Evolutionary conservation across 192 early-diverging fungal genomes (phyloP), one percentile per base, ranked within the genome.

Genomic region (Phycomyces blakesleeanus): DNA sequence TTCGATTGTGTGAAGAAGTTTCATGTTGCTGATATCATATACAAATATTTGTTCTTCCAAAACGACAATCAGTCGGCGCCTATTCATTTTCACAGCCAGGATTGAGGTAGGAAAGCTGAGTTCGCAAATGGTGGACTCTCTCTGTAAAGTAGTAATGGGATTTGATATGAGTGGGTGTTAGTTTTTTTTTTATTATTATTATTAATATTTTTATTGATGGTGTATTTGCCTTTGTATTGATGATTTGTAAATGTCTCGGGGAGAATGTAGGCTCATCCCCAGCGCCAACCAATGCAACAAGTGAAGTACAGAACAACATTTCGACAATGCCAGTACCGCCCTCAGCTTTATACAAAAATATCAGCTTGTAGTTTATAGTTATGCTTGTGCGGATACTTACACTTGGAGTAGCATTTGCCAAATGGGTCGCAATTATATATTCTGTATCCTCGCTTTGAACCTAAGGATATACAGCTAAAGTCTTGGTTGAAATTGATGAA

Each of bases 21-120:
- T 95, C 95, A 98, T 98, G 75, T 98, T 98, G 72, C 87, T 86
- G 56, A 97, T 96, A 65, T 98, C 95, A 76, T 97, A 96, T n/a
- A 97, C 86, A 70, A 91, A 97, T 52, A 97, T 93, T 59, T 91
- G 90, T 72, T 95, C 92, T 64, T 98, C 97, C 41, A 98, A 82
- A 40, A 95, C 89, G 9, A 96, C 95, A 34, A 97, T 86, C 10
- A 98, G 81, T 22, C 93, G 85, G 63, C 90, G 89, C 37, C 95
- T 81, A 80, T 98, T 98, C 58, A 98, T 81, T 76, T 96, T 96
- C 15, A 98, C 94, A 0, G 93, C 87, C 57, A 98, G 76, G 49
- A 98, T 94, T 0, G 93, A 83, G 1, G 92, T 93, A 3, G 87
- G 87, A 67, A 96, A 98, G 3, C 89, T 91, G 40, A 98, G 86